A percentile compares a stretch with the other conserved stretches of the same genome.
Evolutionary conservation across 2,329 filamentous ascomycete genomes (phyloP).

Genomic region (Xylaria arbuscula): DNA sequence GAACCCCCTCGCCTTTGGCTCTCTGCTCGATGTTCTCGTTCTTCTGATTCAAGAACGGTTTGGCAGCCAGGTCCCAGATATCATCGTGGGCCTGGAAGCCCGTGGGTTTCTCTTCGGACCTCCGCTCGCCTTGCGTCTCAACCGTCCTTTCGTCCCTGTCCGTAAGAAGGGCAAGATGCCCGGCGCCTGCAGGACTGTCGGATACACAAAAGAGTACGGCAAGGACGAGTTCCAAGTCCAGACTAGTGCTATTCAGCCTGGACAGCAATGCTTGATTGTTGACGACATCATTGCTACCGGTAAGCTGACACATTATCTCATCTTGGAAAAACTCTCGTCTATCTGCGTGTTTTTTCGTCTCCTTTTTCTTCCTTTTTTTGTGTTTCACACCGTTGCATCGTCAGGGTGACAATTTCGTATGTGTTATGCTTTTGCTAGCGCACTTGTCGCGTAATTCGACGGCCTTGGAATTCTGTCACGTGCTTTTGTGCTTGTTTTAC

Average conservation of each 20-base stretch:
- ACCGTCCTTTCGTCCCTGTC: conserved; percentile 89
- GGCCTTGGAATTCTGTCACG: background rate
- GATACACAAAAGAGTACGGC: conserved; percentile 96
- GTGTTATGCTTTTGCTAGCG: conserved; percentile 5
- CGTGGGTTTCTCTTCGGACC: conserved; percentile 96
- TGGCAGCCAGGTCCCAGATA: conserved; percentile 75
- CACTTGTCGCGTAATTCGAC: background rate
- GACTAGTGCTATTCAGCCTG: conserved; percentile 81
- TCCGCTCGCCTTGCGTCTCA: conserved; percentile 82
- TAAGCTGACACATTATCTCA: conserved; percentile 59
- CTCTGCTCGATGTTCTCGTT: conserved; percentile 85
- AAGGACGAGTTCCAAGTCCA: conserved; percentile 97
- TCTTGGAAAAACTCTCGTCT: conserved; percentile 22
- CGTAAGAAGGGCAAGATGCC: conserved; percentile 97
- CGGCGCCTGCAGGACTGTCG: conserved; percentile 84
- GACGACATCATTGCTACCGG: conserved; percentile 99
- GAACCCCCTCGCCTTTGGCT: conserved; percentile 76
- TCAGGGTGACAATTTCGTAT: conserved; percentile 3
- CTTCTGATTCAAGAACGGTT: conserved; percentile 78
- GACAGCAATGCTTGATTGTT: conserved; percentile 91
- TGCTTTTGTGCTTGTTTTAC: conserved; percentile 1
- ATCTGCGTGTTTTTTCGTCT: background rate
- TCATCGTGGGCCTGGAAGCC: conserved; percentile 92
- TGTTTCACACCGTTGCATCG: background rate
- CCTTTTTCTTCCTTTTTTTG: background rate